These are phyloP conservation scores for Rhinocladiella mackenziei DNA, from an alignment of 2,329 filamentous ascomycete genomes.

Conservation along the genomic window DNA sequence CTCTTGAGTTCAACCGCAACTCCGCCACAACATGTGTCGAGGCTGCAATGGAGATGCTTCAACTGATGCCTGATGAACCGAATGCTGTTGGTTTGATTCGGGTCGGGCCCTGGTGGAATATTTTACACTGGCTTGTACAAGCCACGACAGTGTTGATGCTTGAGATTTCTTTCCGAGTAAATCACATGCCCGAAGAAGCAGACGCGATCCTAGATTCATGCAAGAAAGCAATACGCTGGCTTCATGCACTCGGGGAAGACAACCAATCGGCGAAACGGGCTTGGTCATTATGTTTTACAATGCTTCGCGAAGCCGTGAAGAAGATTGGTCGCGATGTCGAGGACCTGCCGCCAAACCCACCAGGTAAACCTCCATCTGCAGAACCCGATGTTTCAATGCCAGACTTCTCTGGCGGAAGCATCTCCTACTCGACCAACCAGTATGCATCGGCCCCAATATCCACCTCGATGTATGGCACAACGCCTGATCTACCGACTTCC, in stretches of 20 bases:
- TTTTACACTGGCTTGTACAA: conserved; percentile 46
- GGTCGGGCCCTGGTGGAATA: conserved; percentile 44
- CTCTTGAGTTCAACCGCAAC: conserved; percentile 37
- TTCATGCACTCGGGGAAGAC: conserved; percentile 40
- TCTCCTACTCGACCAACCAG: conserved; percentile 1
- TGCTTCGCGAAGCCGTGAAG: conserved; percentile 36
- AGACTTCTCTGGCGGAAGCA: conserved; percentile 3
- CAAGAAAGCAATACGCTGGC: conserved; percentile 44
- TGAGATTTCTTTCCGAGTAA: conserved; percentile 43
- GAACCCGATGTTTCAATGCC: conserved; percentile 13
- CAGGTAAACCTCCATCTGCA: conserved; percentile 13
- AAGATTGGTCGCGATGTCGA: conserved; percentile 33
- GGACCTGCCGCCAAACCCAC: conserved; percentile 31
- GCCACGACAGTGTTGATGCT: conserved; percentile 43
- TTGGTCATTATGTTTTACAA: conserved; percentile 41
- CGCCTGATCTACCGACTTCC: conserved; percentile 13
- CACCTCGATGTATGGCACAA: conserved; percentile 11
- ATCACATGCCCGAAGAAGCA: conserved; percentile 43
- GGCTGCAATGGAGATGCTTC: conserved; percentile 38
- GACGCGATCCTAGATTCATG: conserved; percentile 34
- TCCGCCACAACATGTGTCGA: conserved; percentile 40
- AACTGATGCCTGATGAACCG: conserved; percentile 42
- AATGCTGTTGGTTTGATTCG: conserved; percentile 40
- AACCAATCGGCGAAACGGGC: conserved; percentile 39
- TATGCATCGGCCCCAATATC: conserved; percentile 9